phyloP scores from a whole-genome alignment of 768 basidiomycete species.

The Trametopsis cervina region DNA sequence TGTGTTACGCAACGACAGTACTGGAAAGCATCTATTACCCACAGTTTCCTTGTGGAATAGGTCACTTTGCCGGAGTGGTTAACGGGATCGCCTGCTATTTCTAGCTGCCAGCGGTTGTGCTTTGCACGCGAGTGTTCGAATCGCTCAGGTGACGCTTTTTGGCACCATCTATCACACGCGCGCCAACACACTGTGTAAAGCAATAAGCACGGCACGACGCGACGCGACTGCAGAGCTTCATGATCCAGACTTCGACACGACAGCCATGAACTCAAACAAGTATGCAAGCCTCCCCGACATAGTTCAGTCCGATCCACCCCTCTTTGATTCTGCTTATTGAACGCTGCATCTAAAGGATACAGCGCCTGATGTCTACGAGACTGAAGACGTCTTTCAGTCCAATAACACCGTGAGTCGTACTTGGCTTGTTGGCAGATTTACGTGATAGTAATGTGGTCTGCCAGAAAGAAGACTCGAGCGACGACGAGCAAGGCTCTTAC shows the following conservation, averaged over 20 bases:
- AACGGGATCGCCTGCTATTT: slow-evolving; percentile 47
- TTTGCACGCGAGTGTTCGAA: slow-evolving; percentile 58
- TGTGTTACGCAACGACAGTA: neutral
- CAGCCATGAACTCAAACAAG: slow-evolving; percentile 43
- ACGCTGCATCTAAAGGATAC: slow-evolving; percentile 57
- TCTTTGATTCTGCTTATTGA: neutral
- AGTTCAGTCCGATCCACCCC: slow-evolving; percentile 37
- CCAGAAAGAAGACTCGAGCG: slow-evolving; percentile 58
- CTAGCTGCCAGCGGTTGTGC: slow-evolving; percentile 42
- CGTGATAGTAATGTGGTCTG: too few species aligned
- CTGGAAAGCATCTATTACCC: neutral
- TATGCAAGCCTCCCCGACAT: slow-evolving; percentile 92
- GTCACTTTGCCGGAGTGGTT: slow-evolving; percentile 96
- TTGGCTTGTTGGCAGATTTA: too few species aligned
- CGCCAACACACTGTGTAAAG: too few species aligned
- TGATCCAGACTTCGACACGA: neutral
- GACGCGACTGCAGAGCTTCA: too few species aligned
- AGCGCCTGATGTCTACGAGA: slow-evolving; percentile 89
- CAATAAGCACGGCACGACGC: too few species aligned
- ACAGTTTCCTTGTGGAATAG: too few species aligned
- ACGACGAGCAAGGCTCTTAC: slow-evolving; percentile 50
- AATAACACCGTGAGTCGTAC: slow-evolving; percentile 40
- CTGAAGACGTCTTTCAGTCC: slow-evolving; percentile 65
- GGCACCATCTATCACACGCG: too few species aligned
- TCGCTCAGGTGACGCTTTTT: slow-evolving; percentile 52